Base-by-base conservation (phyloP, 352 stramenopile species). In the Phytophthora palmivora region DNA sequence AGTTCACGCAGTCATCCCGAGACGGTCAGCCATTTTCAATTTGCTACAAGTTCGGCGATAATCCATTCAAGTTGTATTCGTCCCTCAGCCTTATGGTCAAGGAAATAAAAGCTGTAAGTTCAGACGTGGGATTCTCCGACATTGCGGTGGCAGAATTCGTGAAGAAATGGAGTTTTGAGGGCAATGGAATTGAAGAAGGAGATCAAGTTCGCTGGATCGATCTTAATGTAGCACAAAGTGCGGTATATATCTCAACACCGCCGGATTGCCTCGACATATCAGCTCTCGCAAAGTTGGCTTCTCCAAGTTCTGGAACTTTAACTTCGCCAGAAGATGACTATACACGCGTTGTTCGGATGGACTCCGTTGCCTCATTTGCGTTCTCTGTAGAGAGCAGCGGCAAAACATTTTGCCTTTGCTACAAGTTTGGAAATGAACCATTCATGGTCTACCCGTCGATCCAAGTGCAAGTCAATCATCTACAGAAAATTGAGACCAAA, bases 31-130 rank as follows among this genome's bases (percentile, higher is more conserved):
- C 78, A 14, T 91, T 91, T 30, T 53, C 50, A 0, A 48, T 91
- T 33, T 91, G 79, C 59, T 91, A 89, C 70, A 89, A 91, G 34
- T 88, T 89, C 39, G 82, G 82, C 0, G 57, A 70, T 1, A 89
- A 91, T 39, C 78, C 82, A 6, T 91, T 89, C 49, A 88, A 88
- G 16, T 26, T 91, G 24, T 91, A 91, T 22, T 36, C 52, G 5
- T 11, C 50, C 0, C 57, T 89, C 0, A 62, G 71, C 6, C 78
- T 91, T 22, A 78, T 59, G 2, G 78, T 89, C 6, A 91, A 91
- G 43, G 60, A 84, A 38, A 69, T 91, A 2, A 49, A 46, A 9
- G 65, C 58, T 0, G 59, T 88, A 19, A 71, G 22, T 14, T 53
- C 68, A 6, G 48, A 60, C 14, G 69, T 72, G 21, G 82, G 82